Conservation (phyloP, 257 asterid genomes). For the Petrea volubilis region DNA sequence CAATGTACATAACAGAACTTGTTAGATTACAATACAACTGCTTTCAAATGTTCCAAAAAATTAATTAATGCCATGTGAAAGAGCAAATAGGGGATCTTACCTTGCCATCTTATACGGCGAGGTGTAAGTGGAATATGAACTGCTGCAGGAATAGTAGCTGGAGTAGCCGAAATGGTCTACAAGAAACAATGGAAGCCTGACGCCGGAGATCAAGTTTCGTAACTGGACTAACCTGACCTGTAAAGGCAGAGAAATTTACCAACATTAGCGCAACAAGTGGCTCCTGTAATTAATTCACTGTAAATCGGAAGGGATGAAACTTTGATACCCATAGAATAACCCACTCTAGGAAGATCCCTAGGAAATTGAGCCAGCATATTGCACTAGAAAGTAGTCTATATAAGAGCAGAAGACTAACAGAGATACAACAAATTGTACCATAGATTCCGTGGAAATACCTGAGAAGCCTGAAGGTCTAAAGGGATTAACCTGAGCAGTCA, state of each 20-base stretch:
- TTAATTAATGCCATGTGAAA: constrained; percentile 1
- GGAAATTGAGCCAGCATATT: constrained; percentile 23
- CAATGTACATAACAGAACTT: no score
- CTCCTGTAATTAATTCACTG: constrained; percentile 3
- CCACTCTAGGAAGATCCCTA: constrained; percentile 24
- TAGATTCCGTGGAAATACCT: constrained; percentile 20
- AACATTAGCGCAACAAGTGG: constrained; percentile 21
- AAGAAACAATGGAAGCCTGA: constrained; percentile 32
- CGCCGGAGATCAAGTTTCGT: constrained; percentile 31
- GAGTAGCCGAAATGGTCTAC: constrained; percentile 31
- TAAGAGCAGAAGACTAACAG: constrained; percentile 1
- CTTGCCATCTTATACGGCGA: constrained; percentile 49
- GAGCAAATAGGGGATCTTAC: constrained; percentile 35
- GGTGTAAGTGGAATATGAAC: constrained; percentile 29
- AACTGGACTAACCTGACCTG: constrained; percentile 46
- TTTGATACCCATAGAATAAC: constrained; percentile 26
- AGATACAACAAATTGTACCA: not conserved
- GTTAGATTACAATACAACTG: no score
- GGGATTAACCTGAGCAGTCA: constrained; percentile 12
- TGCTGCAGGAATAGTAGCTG: constrained; percentile 28
- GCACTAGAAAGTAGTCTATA: not conserved
- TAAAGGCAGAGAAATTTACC: constrained; percentile 24
- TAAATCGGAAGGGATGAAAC: not conserved
- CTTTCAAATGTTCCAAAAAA: not conserved
- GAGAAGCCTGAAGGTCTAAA: not conserved